These are phyloP conservation scores for Colletotrichum sp. DNA, from an alignment of 2,329 filamentous ascomycete genomes.

Conservation along the genomic window DNA sequence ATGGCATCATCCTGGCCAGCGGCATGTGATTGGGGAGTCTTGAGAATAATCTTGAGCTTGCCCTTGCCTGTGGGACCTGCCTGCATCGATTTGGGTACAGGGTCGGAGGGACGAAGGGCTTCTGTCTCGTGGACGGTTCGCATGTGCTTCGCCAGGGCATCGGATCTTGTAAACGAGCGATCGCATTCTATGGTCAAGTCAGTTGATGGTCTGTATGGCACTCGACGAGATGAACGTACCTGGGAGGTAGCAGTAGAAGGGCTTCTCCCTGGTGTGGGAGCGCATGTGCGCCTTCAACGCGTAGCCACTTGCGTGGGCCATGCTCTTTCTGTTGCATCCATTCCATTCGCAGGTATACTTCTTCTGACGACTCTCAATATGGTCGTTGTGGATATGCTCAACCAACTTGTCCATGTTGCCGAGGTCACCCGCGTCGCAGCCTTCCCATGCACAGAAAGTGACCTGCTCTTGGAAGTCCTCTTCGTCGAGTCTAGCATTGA, in stretches of 20 bases:
- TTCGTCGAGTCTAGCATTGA: slow-evolving; percentile 72
- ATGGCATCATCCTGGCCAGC: slow-evolving; percentile 59
- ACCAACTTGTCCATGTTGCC: slow-evolving; percentile 83
- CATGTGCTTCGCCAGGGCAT: slow-evolving; percentile 97
- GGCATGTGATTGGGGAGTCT: slow-evolving; percentile 62
- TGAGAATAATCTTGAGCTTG: slow-evolving; percentile 68
- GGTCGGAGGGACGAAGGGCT: slow-evolving; percentile 80
- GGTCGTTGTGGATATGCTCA: slow-evolving; percentile 87
- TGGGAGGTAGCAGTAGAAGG: slow-evolving; percentile 94
- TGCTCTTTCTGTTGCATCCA: slow-evolving; percentile 85
- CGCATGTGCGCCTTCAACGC: slow-evolving; percentile 97
- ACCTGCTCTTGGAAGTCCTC: slow-evolving; percentile 81
- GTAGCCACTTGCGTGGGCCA: slow-evolving; percentile 93
- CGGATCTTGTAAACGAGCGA: slow-evolving; percentile 92
- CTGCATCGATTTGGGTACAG: slow-evolving; percentile 74
- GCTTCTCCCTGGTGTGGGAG: slow-evolving; percentile 97
- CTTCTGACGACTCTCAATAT: slow-evolving; percentile 92
- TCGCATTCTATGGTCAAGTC: slow-evolving; percentile 77
- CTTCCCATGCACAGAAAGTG: slow-evolving; percentile 79
- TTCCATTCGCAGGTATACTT: slow-evolving; percentile 99
- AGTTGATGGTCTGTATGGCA: slow-evolving; percentile 5
- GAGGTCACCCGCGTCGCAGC: slow-evolving; percentile 72
- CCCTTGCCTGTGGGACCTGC: slow-evolving; percentile 47
- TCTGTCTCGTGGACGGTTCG: slow-evolving; percentile 98
- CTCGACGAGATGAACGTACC: slow-evolving; percentile 57